Evolutionary conservation across 768 basidiomycete species (phyloP).

Genomic region (Leccinum uliginosum): DNA sequence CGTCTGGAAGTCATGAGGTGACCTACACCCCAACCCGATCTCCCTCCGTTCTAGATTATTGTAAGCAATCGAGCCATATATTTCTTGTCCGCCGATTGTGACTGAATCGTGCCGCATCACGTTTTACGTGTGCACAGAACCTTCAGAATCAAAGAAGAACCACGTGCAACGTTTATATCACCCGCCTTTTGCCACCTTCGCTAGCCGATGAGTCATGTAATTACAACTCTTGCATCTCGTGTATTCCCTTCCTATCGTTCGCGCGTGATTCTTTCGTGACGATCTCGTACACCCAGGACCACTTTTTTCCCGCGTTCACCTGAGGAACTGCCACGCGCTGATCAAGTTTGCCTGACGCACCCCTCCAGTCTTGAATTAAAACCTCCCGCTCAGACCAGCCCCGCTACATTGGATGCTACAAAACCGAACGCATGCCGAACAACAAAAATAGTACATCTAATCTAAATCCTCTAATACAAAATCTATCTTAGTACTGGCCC

Average conservation of each 20-base stretch:
- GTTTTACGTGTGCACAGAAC: neutral
- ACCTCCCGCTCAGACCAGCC: neutral
- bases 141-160: slow-evolving; percentile 6
- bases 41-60: slow-evolving; percentile 20
- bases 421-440: neutral
- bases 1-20: slow-evolving; percentile 83
- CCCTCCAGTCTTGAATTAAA: neutral
- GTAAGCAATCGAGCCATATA: slow-evolving; percentile 10
- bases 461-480: neutral
- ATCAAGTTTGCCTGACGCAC: neutral
- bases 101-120: neutral
- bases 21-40: slow-evolving; percentile 4
- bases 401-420: neutral
- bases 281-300: neutral
- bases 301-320: neutral
- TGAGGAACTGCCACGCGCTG: neutral
- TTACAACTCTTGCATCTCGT: slow-evolving; percentile 16
- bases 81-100: neutral
- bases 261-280: neutral
- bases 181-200: slow-evolving; percentile 11
- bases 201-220: slow-evolving; percentile 23
- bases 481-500: neutral
- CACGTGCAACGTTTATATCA: slow-evolving; percentile 20
- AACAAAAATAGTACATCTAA: neutral
- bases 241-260: slow-evolving; percentile 12